Conservation (phyloP, 805 yeast genomes). For the Pichia paraexigua region DNA sequence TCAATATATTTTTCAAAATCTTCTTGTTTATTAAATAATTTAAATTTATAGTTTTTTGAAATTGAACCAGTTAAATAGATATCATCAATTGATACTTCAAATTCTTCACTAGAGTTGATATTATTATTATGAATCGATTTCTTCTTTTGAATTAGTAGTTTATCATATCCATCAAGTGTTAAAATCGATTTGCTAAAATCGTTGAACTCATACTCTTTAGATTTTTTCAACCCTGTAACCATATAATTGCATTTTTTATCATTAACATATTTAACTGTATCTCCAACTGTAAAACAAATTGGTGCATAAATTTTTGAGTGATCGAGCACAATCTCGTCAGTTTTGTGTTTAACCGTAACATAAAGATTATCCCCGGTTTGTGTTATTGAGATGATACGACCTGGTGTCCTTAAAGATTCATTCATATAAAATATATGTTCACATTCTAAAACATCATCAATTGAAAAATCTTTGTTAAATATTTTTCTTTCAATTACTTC, state of each 20-base stretch:
- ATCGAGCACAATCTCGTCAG: not conserved
- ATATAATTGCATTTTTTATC: slow-evolving; percentile 5
- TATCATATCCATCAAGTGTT: slow-evolving; percentile 12
- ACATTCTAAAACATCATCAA: slow-evolving; percentile 2
- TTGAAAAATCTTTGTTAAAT: not conserved
- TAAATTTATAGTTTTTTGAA: slow-evolving; percentile 6
- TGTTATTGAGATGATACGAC: not conserved
- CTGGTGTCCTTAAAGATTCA: not conserved
- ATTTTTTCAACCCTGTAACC: slow-evolving; percentile 13
- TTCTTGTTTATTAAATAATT: slow-evolving; percentile 12
- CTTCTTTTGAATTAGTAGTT: slow-evolving; percentile 3
- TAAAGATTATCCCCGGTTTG: not conserved
- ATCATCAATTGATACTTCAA: slow-evolving; percentile 5
- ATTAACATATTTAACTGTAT: slow-evolving; percentile 6
- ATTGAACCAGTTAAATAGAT: slow-evolving; percentile 6
- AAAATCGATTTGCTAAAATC: not conserved
- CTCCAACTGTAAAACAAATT: slow-evolving; percentile 14
- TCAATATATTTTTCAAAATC: slow-evolving; percentile 11
- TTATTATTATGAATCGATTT: not conserved
- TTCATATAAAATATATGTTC: slow-evolving; percentile 1
- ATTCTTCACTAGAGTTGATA: slow-evolving; percentile 1
- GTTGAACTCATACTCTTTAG: not conserved
- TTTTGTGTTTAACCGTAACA: slow-evolving; percentile 2
- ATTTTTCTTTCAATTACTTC: not conserved
- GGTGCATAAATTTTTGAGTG: slow-evolving; percentile 14